phyloP scores from a whole-genome alignment of 176 grass and related monocot species.

The Oryza meyeriana region DNA sequence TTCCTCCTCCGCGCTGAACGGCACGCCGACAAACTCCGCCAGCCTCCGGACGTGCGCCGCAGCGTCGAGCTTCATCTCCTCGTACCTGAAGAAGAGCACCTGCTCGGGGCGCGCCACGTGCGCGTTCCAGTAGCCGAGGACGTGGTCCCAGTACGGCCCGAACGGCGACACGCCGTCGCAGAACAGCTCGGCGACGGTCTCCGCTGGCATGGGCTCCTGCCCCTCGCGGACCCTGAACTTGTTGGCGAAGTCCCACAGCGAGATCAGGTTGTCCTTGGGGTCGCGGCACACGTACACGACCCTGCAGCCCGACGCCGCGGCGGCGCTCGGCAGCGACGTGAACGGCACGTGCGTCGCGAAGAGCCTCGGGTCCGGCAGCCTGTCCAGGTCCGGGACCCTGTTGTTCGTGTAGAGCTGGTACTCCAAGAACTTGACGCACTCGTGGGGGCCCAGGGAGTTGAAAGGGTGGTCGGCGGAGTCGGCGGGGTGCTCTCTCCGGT shows the following conservation, averaged over 20 bases:
- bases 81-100: conserved; percentile 24
- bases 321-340: too few relatives aligned
- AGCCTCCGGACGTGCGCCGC: background rate
- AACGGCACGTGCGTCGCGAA: conserved; percentile 24
- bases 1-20: too few relatives aligned
- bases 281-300: too few relatives aligned
- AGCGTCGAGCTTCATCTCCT: background rate
- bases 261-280: too few relatives aligned
- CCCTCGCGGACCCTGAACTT: too few relatives aligned
- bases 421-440: conserved; percentile 9
- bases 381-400: background rate
- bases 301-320: too few relatives aligned
- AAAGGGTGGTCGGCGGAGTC: conserved; percentile 17
- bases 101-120: background rate
- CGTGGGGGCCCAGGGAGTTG: background rate
- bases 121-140: background rate
- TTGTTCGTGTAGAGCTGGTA: background rate
- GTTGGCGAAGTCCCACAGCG: too few relatives aligned
- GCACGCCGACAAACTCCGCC: too few relatives aligned
- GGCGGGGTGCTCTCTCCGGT: background rate
- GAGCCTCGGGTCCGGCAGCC: conserved; percentile 25
- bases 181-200: background rate
- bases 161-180: background rate
- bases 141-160: background rate
- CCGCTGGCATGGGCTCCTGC: background rate